These are phyloP conservation scores for Elsinoe arachidis DNA, from an alignment of 2,329 filamentous ascomycete genomes.

Conservation along the genomic window DNA sequence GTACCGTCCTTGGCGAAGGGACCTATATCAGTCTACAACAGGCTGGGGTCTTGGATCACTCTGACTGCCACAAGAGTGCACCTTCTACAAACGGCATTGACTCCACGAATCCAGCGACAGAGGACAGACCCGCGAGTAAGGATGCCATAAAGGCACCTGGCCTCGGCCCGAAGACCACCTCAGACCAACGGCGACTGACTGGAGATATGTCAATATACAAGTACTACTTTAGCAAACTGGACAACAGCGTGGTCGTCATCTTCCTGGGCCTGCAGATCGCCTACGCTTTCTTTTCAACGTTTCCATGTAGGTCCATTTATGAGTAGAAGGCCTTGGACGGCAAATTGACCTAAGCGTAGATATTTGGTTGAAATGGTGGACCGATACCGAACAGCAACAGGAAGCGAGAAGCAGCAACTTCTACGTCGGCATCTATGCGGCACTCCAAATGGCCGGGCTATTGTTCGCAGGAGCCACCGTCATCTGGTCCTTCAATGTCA, in stretches of 20 bases:
- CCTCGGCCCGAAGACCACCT: no score
- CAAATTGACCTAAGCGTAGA: neutral
- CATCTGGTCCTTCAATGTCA: constrained; percentile 7
- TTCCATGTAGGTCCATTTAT: constrained; percentile 1
- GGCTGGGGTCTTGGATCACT: neutral
- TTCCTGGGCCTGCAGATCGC: constrained; percentile 22
- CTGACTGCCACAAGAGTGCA: neutral
- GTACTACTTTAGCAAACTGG: constrained; percentile 22
- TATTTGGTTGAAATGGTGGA: constrained; percentile 15
- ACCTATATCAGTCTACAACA: neutral
- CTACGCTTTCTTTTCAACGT: constrained; percentile 19
- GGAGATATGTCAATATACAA: constrained; percentile 36
- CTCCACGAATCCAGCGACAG: neutral
- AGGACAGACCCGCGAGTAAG: no score
- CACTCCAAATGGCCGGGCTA: constrained; percentile 1
- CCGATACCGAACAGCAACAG: neutral
- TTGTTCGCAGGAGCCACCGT: neutral
- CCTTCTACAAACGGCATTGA: neutral
- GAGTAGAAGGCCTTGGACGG: neutral
- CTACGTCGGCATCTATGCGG: constrained; percentile 12
- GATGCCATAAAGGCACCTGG: no score
- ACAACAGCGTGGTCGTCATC: constrained; percentile 23
- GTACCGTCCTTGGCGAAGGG: constrained; percentile 31
- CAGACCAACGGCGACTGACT: constrained; percentile 14
- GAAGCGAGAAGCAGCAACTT: neutral